These are phyloP conservation scores for Ilex aquifolium DNA, from an alignment of 257 asterid species.

Conservation along the genomic window DNA sequence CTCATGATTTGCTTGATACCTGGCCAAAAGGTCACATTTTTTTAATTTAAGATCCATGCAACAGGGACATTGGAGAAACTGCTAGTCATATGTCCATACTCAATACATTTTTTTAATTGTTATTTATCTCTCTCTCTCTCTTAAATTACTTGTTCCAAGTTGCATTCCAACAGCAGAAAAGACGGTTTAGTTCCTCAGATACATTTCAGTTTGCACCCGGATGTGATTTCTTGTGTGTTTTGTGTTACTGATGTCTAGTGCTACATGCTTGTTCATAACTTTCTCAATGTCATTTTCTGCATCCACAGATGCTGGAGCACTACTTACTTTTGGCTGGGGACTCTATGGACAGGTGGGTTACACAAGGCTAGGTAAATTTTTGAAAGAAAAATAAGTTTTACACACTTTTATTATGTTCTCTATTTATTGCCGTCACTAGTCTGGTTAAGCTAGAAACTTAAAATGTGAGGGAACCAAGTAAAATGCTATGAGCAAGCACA, in stretches of 20 bases:
- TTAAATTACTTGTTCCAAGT: not conserved
- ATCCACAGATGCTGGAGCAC: slow-evolving; percentile 82
- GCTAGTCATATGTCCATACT: too few species aligned
- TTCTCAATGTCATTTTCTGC: slow-evolving; percentile 15
- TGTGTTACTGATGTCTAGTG: not conserved
- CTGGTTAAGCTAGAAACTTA: not conserved
- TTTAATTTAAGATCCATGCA: too few species aligned
- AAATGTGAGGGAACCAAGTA: not conserved
- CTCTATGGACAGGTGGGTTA: slow-evolving; percentile 85
- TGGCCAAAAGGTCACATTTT: too few species aligned
- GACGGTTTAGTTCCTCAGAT: not conserved
- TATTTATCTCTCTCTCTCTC: too few species aligned
- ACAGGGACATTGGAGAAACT: too few species aligned
- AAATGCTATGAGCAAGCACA: not conserved
- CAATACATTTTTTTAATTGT: too few species aligned
- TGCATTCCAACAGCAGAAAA: not conserved
- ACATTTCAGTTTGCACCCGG: not conserved
- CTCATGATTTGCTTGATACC: not conserved
- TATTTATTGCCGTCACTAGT: not conserved
- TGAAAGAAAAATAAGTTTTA: not conserved
- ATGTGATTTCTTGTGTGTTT: not conserved
- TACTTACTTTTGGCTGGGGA: slow-evolving; percentile 98
- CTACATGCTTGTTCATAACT: not conserved
- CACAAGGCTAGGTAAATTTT: slow-evolving; percentile 4
- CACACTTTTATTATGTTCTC: not conserved